Base-by-base conservation (phyloP, 495 filamentous ascomycete species). In the Chaetomium fimeti region DNA sequence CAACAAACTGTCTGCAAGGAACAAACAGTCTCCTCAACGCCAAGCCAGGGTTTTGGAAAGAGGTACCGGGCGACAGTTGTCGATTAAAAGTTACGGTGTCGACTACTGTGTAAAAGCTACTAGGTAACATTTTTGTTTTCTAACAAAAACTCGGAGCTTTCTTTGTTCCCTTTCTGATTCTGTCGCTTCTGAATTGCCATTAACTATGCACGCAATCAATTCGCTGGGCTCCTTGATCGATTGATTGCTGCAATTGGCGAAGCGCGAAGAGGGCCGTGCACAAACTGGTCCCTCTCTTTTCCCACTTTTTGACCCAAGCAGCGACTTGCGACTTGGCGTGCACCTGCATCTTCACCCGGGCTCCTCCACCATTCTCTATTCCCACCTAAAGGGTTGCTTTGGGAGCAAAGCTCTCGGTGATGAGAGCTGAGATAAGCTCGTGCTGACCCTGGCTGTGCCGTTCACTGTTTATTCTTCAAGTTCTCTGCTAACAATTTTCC, bases 211-310 rank as follows among this genome's bases (percentile, higher is more conserved):
- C n/a, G n/a, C n/a, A n/a, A n/a, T n/a, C n/a, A n/a, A n/a, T n/a
- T n/a, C n/a, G n/a, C n/a, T n/a, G n/a, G n/a, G n/a, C n/a, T n/a
- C n/a, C n/a, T 8, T 27, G 32, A 29, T 52, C 49, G 13, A 52
- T 52, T 52, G 40, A 43, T 48, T 52, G 49, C 49, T 52, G 49
- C 49, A 29, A 52, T 52, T 52, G 49, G 49, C 25, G 25, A 52
- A 28, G 22, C 25, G 49, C 49, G 25, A 52, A 52, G 12, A 25
- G 49, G 49, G 5, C 49, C 49, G 49, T 52, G 49, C 49, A 7
- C 49, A 27, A 15, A 25, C 48, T 51, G 48, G 49, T 27, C 25
- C 24, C 24, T 52, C 48, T 18, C 16, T 49, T 49, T 49, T 24
- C 32, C 49, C 49, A 29, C 49, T 28, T 52, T 52, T 52, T 28